These are phyloP conservation scores for Melampsora larici-populina DNA, from an alignment of 1,284 basidiomycete genomes.

Conservation along the genomic window DNA sequence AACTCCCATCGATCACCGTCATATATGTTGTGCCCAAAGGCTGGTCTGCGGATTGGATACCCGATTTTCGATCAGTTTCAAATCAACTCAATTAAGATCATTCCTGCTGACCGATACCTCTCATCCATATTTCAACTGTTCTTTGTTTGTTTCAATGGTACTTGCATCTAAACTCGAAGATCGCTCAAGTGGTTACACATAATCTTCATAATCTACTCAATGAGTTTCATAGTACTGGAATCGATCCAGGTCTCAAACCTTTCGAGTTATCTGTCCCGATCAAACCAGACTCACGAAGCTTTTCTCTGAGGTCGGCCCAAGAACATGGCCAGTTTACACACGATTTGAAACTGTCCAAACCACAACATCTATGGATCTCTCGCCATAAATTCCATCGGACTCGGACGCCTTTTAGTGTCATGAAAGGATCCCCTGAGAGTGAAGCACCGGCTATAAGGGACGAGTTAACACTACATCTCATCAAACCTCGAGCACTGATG, in stretches of 20 bases:
- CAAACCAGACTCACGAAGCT: background rate
- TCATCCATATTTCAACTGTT: background rate
- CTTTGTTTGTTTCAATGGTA: background rate
- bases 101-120: background rate
- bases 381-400: conserved; percentile 1
- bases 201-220: conserved; percentile 22
- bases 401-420: background rate
- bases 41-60: too few relatives aligned
- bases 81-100: background rate
- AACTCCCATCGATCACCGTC: too few relatives aligned
- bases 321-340: background rate
- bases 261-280: background rate
- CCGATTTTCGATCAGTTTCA: background rate
- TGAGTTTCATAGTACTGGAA: background rate
- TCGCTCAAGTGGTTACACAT: conserved; percentile 23
- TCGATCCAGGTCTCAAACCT: conserved; percentile 1
- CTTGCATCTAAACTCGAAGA: background rate
- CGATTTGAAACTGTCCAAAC: conserved; percentile 12
- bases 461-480: conserved; percentile 11
- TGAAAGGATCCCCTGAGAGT: background rate
- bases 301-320: background rate
- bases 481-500: conserved; percentile 28
- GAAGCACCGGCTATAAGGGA: background rate
- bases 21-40: too few relatives aligned
- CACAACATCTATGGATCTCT: conserved; percentile 13